Evolutionary conservation across 2,329 filamentous ascomycete species (phyloP).

Genomic region (Cytospora piceicola): DNA sequence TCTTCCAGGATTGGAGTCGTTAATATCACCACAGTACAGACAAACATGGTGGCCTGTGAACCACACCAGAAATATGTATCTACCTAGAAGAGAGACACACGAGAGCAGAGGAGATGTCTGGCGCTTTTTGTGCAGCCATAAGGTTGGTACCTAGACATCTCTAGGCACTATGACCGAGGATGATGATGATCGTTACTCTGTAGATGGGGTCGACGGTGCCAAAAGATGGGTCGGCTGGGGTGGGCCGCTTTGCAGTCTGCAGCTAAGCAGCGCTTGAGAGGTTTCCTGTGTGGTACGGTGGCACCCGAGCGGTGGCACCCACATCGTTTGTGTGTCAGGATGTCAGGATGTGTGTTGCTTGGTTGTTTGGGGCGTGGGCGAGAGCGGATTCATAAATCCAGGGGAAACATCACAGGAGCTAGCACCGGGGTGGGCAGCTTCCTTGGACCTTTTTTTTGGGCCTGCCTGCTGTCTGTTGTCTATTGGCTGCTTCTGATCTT

Average conservation of each 20-base stretch:
- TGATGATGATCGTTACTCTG: background rate
- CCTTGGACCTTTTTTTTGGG: too few species aligned
- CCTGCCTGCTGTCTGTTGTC: background rate
- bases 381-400: background rate
- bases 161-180: background rate
- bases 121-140: background rate
- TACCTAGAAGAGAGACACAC: background rate
- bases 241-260: conserved; percentile 2
- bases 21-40: background rate
- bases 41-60: background rate
- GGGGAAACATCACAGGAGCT: background rate
- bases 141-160: background rate
- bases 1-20: background rate
- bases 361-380: background rate
- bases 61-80: background rate
- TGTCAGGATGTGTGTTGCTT: background rate
- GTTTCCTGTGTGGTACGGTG: background rate
- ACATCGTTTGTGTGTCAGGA: background rate
- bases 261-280: background rate
- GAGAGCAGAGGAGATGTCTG: background rate
- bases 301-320: background rate
- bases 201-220: background rate
- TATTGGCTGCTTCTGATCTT: background rate
- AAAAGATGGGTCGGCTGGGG: background rate
- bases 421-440: background rate